phyloP scores from a whole-genome alignment of 495 filamentous ascomycete species.

The Aspergillus bridgeri region DNA sequence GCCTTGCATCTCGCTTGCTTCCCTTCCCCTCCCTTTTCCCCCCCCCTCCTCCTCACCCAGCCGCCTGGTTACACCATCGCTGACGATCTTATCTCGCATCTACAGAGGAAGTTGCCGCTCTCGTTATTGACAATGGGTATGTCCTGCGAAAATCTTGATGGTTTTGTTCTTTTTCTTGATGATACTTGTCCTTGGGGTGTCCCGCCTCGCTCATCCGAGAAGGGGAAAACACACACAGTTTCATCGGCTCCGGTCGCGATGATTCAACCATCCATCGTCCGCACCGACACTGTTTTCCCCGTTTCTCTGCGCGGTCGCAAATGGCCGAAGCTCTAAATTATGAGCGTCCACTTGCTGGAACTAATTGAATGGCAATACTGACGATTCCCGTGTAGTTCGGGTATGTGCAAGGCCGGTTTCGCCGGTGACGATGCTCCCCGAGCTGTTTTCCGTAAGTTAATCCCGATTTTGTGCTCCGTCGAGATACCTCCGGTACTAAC shows the following conservation, averaged over 20 bases:
- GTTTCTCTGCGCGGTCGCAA: not conserved
- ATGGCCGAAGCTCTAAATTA: not conserved
- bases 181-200: slow-evolving; percentile 3
- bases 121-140: slow-evolving; percentile 99
- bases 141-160: slow-evolving; percentile 35
- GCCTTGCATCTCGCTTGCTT: slow-evolving; percentile 26
- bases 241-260: slow-evolving; percentile 27
- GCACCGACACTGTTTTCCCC: slow-evolving; percentile 2
- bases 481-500: too few species aligned
- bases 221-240: slow-evolving; percentile 7
- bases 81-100: slow-evolving; percentile 46
- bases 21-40: slow-evolving; percentile 8
- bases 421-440: slow-evolving; percentile 99
- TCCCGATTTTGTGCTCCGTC: slow-evolving; percentile 16
- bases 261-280: slow-evolving; percentile 15
- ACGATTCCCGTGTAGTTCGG: slow-evolving; percentile 64
- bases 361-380: slow-evolving; percentile 18
- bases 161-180: slow-evolving; percentile 6
- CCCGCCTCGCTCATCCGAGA: slow-evolving; percentile 3
- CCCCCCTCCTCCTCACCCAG: slow-evolving; percentile 14
- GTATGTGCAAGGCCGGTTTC: slow-evolving; percentile 99
- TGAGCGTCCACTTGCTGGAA: not conserved
- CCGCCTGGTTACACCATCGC: slow-evolving; percentile 27
- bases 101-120: slow-evolving; percentile 99
- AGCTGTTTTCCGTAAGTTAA: slow-evolving; percentile 98